Evolutionary conservation across 106 monocot genomes (phyloP).

Genomic region (Dendrobium catenatum): DNA sequence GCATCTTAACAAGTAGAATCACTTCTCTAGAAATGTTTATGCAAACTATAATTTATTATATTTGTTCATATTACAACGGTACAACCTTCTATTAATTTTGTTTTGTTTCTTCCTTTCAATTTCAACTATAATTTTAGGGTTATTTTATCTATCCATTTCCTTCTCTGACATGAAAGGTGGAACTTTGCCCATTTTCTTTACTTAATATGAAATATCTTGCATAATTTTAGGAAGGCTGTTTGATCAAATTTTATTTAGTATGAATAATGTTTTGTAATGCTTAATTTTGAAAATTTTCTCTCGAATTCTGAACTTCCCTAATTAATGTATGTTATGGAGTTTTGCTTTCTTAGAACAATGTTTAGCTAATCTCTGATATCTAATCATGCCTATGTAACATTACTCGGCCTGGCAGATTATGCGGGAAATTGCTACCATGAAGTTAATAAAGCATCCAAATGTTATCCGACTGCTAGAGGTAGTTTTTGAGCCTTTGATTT

Average conservation of each 20-base stretch:
- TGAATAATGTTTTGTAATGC: background rate
- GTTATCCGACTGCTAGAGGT: constrained; percentile 64
- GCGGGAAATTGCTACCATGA: constrained; percentile 66
- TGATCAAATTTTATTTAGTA: background rate
- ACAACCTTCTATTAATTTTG: background rate
- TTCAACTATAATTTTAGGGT: background rate
- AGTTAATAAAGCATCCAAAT: constrained; percentile 75
- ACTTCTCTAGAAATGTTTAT: background rate
- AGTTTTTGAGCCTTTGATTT: background rate
- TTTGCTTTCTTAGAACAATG: no score
- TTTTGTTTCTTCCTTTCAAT: background rate
- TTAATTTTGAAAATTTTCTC: background rate
- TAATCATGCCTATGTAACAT: background rate
- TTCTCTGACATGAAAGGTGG: constrained; percentile 1
- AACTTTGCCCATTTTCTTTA: background rate
- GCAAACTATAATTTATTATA: background rate
- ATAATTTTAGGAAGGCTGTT: background rate
- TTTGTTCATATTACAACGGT: background rate
- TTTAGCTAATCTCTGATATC: background rate
- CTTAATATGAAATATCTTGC: background rate
- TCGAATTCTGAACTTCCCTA: no score
- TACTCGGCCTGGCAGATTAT: constrained; percentile 38
- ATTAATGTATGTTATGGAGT: no score
- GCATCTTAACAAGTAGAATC: background rate
- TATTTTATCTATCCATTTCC: background rate